Conservation (phyloP, 2,329 filamentous ascomycete species). For the Corynespora cassiicola region DNA sequence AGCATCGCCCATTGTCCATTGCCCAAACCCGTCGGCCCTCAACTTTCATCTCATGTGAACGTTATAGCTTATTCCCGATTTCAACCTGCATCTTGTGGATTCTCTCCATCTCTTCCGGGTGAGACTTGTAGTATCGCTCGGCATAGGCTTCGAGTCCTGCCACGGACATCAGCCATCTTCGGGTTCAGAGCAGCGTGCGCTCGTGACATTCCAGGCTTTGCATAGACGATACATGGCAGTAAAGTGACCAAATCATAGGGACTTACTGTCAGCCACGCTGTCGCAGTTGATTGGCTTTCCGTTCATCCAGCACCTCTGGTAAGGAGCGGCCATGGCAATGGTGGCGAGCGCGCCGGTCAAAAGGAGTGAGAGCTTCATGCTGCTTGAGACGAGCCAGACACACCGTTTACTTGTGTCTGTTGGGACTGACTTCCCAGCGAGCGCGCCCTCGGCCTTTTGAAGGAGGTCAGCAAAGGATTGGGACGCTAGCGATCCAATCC, state of each 20-base stretch:
- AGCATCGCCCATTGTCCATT: too few relatives aligned
- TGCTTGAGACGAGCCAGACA: too few relatives aligned
- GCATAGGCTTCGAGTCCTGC: constrained; percentile 1
- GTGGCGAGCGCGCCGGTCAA: neutral
- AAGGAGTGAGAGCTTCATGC: constrained; percentile 6
- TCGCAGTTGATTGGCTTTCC: constrained; percentile 7
- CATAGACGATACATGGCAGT: too few relatives aligned
- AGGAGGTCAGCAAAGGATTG: too few relatives aligned
- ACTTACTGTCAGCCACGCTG: constrained; percentile 6
- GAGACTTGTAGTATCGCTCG: constrained; percentile 5
- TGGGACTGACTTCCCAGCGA: too few relatives aligned
- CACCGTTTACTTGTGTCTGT: too few relatives aligned
- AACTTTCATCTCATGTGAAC: neutral
- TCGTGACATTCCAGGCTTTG: too few relatives aligned
- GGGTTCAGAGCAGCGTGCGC: too few relatives aligned
- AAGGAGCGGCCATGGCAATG: constrained; percentile 2
- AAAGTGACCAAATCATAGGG: neutral
- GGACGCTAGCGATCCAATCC: too few relatives aligned
- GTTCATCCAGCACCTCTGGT: constrained; percentile 2
- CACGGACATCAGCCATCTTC: too few relatives aligned
- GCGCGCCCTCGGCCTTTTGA: too few relatives aligned
- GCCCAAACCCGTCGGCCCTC: neutral
- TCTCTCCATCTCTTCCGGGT: constrained; percentile 2
- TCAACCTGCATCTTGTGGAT: neutral
- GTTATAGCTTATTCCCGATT: neutral